These are phyloP conservation scores for Sporormia fimetaria DNA, from an alignment of 495 filamentous ascomycete genomes.

Conservation along the genomic window DNA sequence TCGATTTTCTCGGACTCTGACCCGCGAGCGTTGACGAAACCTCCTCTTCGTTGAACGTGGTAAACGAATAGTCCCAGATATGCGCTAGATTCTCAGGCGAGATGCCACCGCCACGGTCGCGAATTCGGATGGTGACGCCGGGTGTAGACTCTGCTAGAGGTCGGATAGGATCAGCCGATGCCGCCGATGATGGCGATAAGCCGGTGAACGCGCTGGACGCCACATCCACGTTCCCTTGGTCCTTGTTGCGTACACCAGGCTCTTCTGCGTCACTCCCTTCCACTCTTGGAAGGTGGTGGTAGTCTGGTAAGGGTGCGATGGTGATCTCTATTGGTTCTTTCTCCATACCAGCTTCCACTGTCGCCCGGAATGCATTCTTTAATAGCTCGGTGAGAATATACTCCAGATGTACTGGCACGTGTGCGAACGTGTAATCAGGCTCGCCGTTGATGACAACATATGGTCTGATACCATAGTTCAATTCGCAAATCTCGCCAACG, in stretches of 20 bases:
- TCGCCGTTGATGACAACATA: slow-evolving; percentile 70
- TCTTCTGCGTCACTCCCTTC: neutral
- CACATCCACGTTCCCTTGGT: slow-evolving; percentile 31
- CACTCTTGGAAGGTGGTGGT: slow-evolving; percentile 22
- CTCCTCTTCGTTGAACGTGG: slow-evolving; percentile 72
- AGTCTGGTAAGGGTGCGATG: slow-evolving; percentile 72
- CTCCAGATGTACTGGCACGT: slow-evolving; percentile 88
- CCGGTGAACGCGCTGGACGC: slow-evolving; percentile 23
- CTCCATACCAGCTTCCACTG: slow-evolving; percentile 68
- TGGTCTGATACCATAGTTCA: slow-evolving; percentile 86
- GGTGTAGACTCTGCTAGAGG: slow-evolving; percentile 52
- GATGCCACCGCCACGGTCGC: slow-evolving; percentile 91
- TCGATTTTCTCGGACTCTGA: slow-evolving; percentile 26
- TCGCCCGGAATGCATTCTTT: slow-evolving; percentile 93
- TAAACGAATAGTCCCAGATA: slow-evolving; percentile 94
- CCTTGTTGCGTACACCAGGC: slow-evolving; percentile 19
- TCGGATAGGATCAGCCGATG: slow-evolving; percentile 33
- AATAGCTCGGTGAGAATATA: slow-evolving; percentile 94
- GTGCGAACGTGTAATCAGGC: slow-evolving; percentile 69
- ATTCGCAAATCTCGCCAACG: slow-evolving; percentile 90
- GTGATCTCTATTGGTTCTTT: slow-evolving; percentile 79
- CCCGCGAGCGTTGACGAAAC: slow-evolving; percentile 32
- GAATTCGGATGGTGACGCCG: slow-evolving; percentile 88
- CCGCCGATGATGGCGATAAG: slow-evolving; percentile 34
- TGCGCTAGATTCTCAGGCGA: slow-evolving; percentile 66